Conservation (phyloP, 148 eudicot species). For the Silene latifolia region DNA sequence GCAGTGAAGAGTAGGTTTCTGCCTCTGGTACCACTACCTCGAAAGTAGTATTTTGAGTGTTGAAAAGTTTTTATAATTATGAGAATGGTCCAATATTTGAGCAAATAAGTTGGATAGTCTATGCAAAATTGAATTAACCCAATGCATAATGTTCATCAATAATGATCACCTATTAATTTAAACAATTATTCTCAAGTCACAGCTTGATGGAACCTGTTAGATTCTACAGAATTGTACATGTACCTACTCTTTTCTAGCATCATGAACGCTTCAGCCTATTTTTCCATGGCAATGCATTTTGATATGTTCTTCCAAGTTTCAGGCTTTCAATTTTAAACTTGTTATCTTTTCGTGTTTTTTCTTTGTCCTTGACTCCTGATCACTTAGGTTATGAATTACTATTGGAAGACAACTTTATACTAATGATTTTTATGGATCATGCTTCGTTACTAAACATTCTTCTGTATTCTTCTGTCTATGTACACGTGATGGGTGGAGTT, state of each 20-base stretch:
- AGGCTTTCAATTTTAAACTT: not conserved
- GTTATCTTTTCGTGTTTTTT: not conserved
- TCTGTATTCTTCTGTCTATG: not conserved
- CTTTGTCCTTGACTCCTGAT: not conserved
- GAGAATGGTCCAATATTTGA: not conserved
- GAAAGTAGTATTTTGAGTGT: not conserved
- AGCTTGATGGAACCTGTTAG: slow-evolving; percentile 2
- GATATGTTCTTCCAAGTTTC: not conserved
- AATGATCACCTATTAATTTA: not conserved
- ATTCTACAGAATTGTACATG: not conserved
- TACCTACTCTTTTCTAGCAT: not conserved
- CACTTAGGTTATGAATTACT: not conserved
- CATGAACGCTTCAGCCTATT: not conserved
- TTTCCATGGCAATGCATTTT: not conserved
- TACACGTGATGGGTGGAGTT: not conserved
- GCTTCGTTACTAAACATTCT: no score
- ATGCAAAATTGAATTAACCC: not conserved
- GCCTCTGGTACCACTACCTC: not conserved
- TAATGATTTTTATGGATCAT: not conserved
- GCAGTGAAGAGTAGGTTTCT: not conserved
- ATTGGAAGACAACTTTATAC: not conserved
- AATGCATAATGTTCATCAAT: not conserved
- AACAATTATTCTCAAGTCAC: not conserved
- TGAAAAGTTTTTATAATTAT: not conserved
- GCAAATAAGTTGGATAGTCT: not conserved